Evolutionary conservation across 225 moss, liverwort and hornwort species (phyloP), one percentile per base, ranked within the genome.

Genomic region (Thuidium tamariscinum): DNA sequence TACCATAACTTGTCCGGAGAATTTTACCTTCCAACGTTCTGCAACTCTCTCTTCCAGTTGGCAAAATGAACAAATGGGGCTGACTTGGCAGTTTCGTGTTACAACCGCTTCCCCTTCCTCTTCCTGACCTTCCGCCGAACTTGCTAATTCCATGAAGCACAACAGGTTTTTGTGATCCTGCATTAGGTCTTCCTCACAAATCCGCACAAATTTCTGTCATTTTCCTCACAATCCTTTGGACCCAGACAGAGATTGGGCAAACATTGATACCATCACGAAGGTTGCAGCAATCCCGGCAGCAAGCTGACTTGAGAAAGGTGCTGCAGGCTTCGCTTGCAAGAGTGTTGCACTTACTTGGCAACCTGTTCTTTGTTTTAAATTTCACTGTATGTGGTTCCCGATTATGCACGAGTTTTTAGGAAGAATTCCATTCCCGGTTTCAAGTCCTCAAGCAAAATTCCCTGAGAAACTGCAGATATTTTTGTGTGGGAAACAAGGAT

Each of bases 81-180:
- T 76, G 77, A 87, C 52, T 81, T 61, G 83, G 77, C 89, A 80
- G 86, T 89, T 79, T 69, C 63, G 23, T 80, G 60, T 52, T 20
- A 10, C 87, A 91, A 89, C 91, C 74, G 91, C 55, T 85, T 89
- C 79, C 74, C 62, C 73, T 89, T 42, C 81, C 67, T 68, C 84
- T 74, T 29, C 17, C 46, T 17, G 5, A 8, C 46, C 46, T 72
- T 52, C 70, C 55, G 69, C 76, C 48, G 76, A 74, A 78, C 83
- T 77, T 80, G 56, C 76, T 51, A 41, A n/a, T 76, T 79, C 80
- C 73, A 67, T 74, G 60, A 62, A 73, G 44, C 78, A 36, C 54
- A 44, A 54, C 22, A 23, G 74, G 20, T 59, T 49, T 44, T 22
- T 36, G 82, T 25, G 64, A 48, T 63, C n/a, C 22, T 83, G 74